Base-by-base conservation (phyloP, 768 basidiomycete species). In the Trametes cinnabarina region DNA sequence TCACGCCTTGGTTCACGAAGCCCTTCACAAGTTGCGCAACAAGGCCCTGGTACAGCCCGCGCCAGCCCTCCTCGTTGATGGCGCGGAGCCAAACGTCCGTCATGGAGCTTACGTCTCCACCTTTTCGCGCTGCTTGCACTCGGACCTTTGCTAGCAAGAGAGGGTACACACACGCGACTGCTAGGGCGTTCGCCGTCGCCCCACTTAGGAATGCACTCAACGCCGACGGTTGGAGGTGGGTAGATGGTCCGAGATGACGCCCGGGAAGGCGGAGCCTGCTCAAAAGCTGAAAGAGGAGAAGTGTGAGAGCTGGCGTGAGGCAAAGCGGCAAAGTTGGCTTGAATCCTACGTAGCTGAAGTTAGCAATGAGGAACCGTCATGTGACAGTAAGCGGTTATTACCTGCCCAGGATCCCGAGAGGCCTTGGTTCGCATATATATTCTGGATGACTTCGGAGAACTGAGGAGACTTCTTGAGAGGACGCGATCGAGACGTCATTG, bases 71-170 rank as follows among this genome's bases (percentile, higher is more conserved):
- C 10, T 41, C 35, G 34, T 42, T 19, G 5, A 65, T 20, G 19
- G 66, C 61, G 2, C 55, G 19, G 15, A 46, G 25, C 54, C 67
- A 67, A 19, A 66, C 53, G 23, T 60, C 54, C 3, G 74, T 69
- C 47, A 69, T 59, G 14, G 44, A 44, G 17, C 60, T 42, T 22
- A 57, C 65, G 30, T 28, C 63, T 2, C 66, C 19, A 49, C 39
- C 39, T 20, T 19, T 25, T 20, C 77, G 55, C 25, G 65, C 53
- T 10, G 65, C 72, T 57, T 80, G 82, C 5, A 80, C 72, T 5
- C 80, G 77, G 19, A 80, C 82, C 70, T 86, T 86, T 17, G 83
- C 80, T 17, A 86, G 76, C 19, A 85, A 82, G 26, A 85, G 72
- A 0, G 84, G 84, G 64, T 86, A 85, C 8, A 84, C 69, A 2